Evolutionary conservation across 2,329 filamentous ascomycete genomes (phyloP).

Genomic region (Paracamarosporium sp.): DNA sequence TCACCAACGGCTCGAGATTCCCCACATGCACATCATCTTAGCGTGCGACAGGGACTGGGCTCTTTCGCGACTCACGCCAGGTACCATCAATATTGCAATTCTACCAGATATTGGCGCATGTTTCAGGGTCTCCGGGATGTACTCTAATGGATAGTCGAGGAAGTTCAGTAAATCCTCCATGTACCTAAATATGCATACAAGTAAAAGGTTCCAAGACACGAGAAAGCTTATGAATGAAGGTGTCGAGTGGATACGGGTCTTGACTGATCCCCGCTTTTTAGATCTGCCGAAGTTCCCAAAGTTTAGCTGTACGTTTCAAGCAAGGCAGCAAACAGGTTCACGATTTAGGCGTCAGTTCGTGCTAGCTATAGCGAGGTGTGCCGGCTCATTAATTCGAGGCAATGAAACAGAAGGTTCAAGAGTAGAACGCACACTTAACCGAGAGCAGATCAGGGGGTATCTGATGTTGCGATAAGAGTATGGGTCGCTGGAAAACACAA

Average conservation of each 20-base stretch:
- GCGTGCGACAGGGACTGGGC: background rate
- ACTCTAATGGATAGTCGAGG: background rate
- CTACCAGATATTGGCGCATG: background rate
- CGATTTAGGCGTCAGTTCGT: background rate
- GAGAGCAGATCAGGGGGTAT: background rate
- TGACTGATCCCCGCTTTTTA: constrained; percentile 1
- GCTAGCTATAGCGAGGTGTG: background rate
- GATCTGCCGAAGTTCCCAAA: background rate
- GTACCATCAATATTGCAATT: too few relatives aligned
- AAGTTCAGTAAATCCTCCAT: background rate
- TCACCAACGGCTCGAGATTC: constrained; percentile 17
- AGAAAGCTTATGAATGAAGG: background rate
- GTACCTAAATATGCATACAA: background rate
- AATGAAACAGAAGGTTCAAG: background rate
- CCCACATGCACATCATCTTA: constrained; percentile 18
- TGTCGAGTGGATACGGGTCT: background rate
- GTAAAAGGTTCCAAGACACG: background rate
- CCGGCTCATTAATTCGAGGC: background rate
- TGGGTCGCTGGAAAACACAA: background rate
- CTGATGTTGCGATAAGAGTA: background rate
- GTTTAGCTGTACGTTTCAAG: background rate
- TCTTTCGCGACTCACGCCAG: background rate
- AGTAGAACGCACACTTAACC: background rate
- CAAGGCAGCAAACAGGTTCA: background rate
- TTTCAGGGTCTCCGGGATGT: background rate